Base-by-base conservation (phyloP, 2,329 filamentous ascomycete genomes). In the Hypoxylon sp. region DNA sequence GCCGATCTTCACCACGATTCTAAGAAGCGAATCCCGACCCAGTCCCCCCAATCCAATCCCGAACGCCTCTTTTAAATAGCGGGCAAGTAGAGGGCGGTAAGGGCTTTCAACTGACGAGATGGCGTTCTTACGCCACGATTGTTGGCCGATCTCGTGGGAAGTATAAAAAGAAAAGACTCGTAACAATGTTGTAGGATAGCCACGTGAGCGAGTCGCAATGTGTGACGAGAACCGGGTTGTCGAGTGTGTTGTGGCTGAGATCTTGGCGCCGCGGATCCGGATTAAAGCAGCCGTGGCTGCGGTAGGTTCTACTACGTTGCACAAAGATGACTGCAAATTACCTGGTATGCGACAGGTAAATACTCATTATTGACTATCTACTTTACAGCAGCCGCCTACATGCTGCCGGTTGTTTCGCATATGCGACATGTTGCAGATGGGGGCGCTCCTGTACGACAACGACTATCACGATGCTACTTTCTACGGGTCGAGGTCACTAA, bases 201-300 rank as follows among this genome's bases (percentile, higher is more conserved):
- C 66, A 72, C 66, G 69, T 72, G 66, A 70, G 58, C 27, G 6
- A 35, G 54, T 64, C n/a, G 60, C 56, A 59, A 69, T 67, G 61
- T 70, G 54, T 61, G 65, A 71, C 33, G 48, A 56, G 37, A 65
- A 67, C 66, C 57, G 27, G 69, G 68, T 66, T 46, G 30, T 51
- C 27, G 46, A 55, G 14, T 49, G 31, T 13, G 14, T 42, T 66
- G 68, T 71, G 65, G 68, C 68, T 68, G 58, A 61, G 40, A 64
- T 61, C 61, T 61, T 71, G 62, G 63, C 69, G 40, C 20, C 62
- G 69, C 69, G 63, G 69, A 66, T 64, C 56, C 59, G 61, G 62
- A 49, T 35, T 8, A 40, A 49, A 17, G 11, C 8, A 51, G 25
- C 60, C 64, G 49, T 53, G 50, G 40, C 42, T 59, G 49, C 48